These are phyloP conservation scores for Penicillium roqueforti DNA, from an alignment of 495 filamentous ascomycete genomes.

Conservation along the genomic window DNA sequence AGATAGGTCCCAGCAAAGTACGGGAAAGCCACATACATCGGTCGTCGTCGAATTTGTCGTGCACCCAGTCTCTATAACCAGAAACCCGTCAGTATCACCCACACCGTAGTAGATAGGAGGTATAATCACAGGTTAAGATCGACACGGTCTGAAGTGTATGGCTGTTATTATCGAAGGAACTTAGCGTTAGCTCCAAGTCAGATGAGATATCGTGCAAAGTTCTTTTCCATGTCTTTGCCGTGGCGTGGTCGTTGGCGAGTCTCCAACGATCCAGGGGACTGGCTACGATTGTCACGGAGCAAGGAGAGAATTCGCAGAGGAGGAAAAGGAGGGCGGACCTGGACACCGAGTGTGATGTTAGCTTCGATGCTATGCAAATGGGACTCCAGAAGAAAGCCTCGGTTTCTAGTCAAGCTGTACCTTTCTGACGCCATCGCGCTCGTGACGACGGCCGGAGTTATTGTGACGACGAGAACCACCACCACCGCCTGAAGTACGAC, in stretches of 20 bases:
- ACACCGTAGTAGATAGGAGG: constrained; percentile 3
- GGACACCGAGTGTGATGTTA: background rate
- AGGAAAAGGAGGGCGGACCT: constrained; percentile 46
- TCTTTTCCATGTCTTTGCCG: constrained; percentile 36
- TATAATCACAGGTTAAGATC: constrained; percentile 51
- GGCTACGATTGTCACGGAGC: constrained; percentile 39
- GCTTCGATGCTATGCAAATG: background rate
- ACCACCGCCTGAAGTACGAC: constrained; percentile 39
- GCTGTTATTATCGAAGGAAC: constrained; percentile 49
- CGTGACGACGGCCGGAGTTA: constrained; percentile 59
- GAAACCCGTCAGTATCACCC: constrained; percentile 14
- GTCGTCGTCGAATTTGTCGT: constrained; percentile 78
- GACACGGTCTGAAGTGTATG: constrained; percentile 50
- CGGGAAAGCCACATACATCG: constrained; percentile 29
- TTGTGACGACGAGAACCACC: constrained; percentile 44
- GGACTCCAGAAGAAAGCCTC: background rate
- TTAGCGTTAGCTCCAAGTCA: constrained; percentile 55
- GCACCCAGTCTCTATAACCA: constrained; percentile 74
- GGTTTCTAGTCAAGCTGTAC: constrained; percentile 31
- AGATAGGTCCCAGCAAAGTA: constrained; percentile 15
- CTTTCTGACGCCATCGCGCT: constrained; percentile 72
- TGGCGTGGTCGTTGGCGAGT: constrained; percentile 31
- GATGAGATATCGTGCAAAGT: constrained; percentile 41
- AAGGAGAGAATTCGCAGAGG: constrained; percentile 34
- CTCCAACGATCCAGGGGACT: constrained; percentile 27